phyloP scores from a whole-genome alignment of 2,329 filamentous ascomycete species.

The Sphaerulina vaccinii region DNA sequence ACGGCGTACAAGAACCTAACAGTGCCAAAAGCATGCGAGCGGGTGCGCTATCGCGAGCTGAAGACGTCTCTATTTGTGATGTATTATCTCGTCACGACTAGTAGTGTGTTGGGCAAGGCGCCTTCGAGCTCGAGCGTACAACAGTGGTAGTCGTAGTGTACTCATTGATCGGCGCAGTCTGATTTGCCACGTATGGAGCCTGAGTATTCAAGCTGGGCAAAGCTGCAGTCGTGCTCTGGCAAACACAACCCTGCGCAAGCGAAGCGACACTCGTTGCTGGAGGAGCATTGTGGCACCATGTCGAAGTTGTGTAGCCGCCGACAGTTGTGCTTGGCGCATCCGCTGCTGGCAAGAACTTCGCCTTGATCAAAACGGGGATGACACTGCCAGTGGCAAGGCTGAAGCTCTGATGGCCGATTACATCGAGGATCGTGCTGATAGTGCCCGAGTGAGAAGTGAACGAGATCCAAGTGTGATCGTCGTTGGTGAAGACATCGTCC shows the following conservation, averaged over 20 bases:
- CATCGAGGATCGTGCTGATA: slow-evolving; percentile 53
- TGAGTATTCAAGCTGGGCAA: slow-evolving; percentile 23
- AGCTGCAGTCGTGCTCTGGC: slow-evolving; percentile 22
- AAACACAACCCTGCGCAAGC: slow-evolving; percentile 34
- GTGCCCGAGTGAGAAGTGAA: slow-evolving; percentile 62
- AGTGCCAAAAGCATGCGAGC: too few relatives aligned
- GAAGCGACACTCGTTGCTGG: slow-evolving; percentile 34
- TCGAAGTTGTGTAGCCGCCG: slow-evolving; percentile 35
- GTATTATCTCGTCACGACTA: too few relatives aligned
- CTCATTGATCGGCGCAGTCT: slow-evolving; percentile 27
- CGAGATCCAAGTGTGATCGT: slow-evolving; percentile 57
- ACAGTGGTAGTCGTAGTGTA: slow-evolving; percentile 23
- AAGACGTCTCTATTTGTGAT: too few relatives aligned
- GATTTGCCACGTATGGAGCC: slow-evolving; percentile 19
- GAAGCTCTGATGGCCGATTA: slow-evolving; percentile 62
- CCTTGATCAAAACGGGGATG: slow-evolving; percentile 66
- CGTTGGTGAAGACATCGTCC: slow-evolving; percentile 57
- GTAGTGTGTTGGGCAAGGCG: too few relatives aligned
- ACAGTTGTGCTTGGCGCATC: slow-evolving; percentile 35
- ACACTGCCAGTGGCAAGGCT: slow-evolving; percentile 64
- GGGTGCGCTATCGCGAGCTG: too few relatives aligned
- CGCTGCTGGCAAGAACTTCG: slow-evolving; percentile 45
- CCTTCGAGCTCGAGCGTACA: neutral
- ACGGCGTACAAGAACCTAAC: too few relatives aligned
- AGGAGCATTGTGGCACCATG: slow-evolving; percentile 37